Evolutionary conservation across 345 rosid genomes (phyloP), one percentile per base, ranked within the genome.

Genomic region (Citrus hindsii): DNA sequence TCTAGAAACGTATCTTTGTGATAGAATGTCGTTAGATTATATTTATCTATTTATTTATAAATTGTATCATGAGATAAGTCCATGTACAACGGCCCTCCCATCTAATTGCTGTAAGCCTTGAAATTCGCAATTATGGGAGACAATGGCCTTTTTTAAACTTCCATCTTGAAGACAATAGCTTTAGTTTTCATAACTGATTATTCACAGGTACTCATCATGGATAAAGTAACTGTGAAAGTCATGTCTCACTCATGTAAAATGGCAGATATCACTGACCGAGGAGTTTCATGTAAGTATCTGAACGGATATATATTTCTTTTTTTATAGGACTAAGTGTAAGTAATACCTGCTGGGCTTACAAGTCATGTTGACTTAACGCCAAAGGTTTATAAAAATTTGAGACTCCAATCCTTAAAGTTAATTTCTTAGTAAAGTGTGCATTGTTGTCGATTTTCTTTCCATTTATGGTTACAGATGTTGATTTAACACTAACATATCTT

Each of bases 211-310:
- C 90, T 94, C 35, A 94, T 94, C 76, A 94, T 94, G 97, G 98
- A 94, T 74, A 94, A 88, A 83, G 97, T 94, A 76, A 94, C 96
- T 1, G 87, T 94, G 56, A 94, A 94, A 85, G 98, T 94, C 19
- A 89, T 94, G 96, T 92, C 98, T 55, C 85, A 88, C 74, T 87
- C 95, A 6, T 94, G 98, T 85, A 92, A 91, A 82, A 94, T 94
- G 97, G 90, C 94, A 3, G 98, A 94, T 79, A 94, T 95, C 82
- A 95, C 98, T 9, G 99, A 95, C 81, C 99, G 89, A 86, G 97
- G 99, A 76, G 82, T 95, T 85, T 95, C 99, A 53, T 81, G 99
- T 95, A 89, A 89, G 94, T 51, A n/a, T 40, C 24, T 32, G 37
- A 9, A 35, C 6, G 2, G 55, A 55, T 28, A 67, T 35, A 40